Evolutionary conservation across 306 rosid genomes (phyloP), one percentile per base, ranked within the genome.

Genomic region (Vigna reflexopilosa): DNA sequence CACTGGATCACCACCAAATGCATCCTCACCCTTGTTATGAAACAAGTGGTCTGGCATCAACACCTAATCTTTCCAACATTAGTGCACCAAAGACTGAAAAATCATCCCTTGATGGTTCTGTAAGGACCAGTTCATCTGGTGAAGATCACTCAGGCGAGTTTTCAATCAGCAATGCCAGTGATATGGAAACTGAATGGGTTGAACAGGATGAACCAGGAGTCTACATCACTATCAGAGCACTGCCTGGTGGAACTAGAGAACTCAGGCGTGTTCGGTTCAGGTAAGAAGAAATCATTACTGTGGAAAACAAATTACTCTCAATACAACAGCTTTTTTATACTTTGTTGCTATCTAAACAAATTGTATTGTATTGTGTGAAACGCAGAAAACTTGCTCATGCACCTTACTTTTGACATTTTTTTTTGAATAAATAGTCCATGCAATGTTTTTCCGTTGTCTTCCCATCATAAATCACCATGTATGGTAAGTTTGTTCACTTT

Each of bases 191-290:
- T 9, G 99, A 95, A 80, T 95, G 99, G 98, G 93, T 93, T 36
- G 99, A 95, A 68, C 91, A 93, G 86, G 99, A 93, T 72, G 99
- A 92, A 83, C 97, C 98, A 0, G 99, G 99, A 67, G 98, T 95
- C 36, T 95, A 95, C 86, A 95, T 95, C 90, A 95, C 99, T 24
- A 90, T 95, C 76, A 81, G 98, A 80, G 86, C 92, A 38, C 82
- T 86, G 58, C 97, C 96, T 9, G 92, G 97, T 40, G 99, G 99
- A 58, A 32, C 87, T 55, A 86, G 96, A 77, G 99, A 95, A 81
- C 96, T 95, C 40, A 82, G 98, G 80, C 97, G 96, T 6, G 97
- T 95, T 52, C 90, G 99, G 45, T 95, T 95, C 89, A 95, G 99
- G 99, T 95, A 82, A 38, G 74, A 57, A 19, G 52, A 54, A 68